Evolutionary conservation across 106 monocot species (phyloP).

Genomic region (Allium sativum): DNA sequence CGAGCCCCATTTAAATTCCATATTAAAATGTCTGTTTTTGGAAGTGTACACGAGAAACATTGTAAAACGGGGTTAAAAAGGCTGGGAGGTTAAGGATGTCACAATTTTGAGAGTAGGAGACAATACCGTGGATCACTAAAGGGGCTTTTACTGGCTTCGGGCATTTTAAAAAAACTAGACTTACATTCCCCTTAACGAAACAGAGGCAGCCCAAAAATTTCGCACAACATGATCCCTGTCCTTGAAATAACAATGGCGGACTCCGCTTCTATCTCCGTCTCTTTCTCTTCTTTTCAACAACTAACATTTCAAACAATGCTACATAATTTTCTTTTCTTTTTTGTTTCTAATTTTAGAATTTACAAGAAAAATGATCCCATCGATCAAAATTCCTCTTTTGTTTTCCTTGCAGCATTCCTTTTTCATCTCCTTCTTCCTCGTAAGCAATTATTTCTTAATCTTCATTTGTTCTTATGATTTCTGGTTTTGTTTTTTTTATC

Average conservation of each 20-base stretch:
- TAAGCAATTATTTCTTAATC: neutral
- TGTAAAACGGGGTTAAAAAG: no score
- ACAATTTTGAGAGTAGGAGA: no score
- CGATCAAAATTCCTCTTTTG: neutral
- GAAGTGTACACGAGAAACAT: no score
- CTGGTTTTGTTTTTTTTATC: neutral
- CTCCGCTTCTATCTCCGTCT: neutral
- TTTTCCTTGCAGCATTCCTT: neutral
- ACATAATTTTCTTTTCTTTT: no score
- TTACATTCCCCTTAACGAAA: neutral
- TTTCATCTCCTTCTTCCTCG: neutral
- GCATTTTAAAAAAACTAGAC: no score
- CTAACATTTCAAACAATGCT: neutral
- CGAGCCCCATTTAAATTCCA: no score
- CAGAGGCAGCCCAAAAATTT: neutral
- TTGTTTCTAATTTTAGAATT: no score
- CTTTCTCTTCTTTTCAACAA: neutral
- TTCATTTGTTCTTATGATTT: neutral
- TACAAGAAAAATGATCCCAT: neutral
- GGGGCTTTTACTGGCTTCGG: no score
- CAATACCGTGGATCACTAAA: no score
- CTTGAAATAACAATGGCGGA: neutral
- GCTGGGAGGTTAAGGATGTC: no score
- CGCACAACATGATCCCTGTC: neutral
- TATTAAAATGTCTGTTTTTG: no score